Base-by-base conservation (phyloP, 2,329 filamentous ascomycete species). In the Mycocentrospora acerina region DNA sequence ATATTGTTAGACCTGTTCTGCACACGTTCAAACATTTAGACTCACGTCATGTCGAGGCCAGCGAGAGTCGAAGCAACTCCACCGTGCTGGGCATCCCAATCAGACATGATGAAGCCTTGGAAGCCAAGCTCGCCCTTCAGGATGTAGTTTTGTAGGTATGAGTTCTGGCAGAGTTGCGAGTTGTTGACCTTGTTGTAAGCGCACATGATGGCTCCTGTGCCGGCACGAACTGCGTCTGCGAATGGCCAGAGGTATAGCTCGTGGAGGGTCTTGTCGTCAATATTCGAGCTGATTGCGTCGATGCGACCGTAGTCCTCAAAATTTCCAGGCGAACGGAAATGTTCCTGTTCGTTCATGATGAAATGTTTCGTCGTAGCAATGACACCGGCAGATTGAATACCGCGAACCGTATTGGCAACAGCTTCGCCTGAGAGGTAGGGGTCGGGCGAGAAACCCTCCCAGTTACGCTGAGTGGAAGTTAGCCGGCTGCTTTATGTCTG, bases 171-270 rank as follows among this genome's bases (percentile, higher is more conserved):
- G 14, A 69, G 77, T 53, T 89, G 89, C 7, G 82, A 88, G 66
- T 88, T 88, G 71, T 94, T 94, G 66, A 90, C 62, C 57, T 87
- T 84, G 57, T 88, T 82, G 71, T 89, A 89, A 0, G 82, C 81
- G 62, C 76, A 78, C 75, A 77, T 77, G 59, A 77, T 71, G 9
- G 69, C 61, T 5, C 69, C 74, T 39, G 73, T 76, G 24, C 74
- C 74, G 24, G 74, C 73, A 22, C 70, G 69, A 24, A 76, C 68
- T 17, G 73, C 73, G 46, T 76, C 73, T 4, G 74, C 74, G 40
- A 77, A 77, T 2, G 74, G 74, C 77, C 80, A 83, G 14, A 83
- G 71, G 60, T 83, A 83, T 18, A 83, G 57, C 61, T 82, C 79
- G 57, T 82, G 78, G 66, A 84, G 73, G 5, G 81, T 82, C 48